A percentile compares a stretch with the other conserved stretches of the same genome.
phyloP scores from a whole-genome alignment of 164 flowering plant genomes.

The Buxus sempervirens region DNA sequence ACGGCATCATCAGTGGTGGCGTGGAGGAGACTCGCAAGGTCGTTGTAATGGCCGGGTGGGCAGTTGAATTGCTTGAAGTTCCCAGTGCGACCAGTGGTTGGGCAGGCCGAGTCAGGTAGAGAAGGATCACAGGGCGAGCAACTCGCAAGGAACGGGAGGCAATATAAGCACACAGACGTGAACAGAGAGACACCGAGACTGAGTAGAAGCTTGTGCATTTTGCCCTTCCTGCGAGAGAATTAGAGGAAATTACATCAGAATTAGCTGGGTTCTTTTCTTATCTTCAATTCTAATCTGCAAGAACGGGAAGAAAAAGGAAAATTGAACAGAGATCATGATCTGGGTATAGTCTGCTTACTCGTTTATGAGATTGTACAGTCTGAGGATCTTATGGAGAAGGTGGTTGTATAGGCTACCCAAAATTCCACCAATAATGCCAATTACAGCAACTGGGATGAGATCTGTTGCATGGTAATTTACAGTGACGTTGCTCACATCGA shows the following conservation, averaged over 20 bases:
- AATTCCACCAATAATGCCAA: constrained; percentile 32
- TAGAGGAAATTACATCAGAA: background rate
- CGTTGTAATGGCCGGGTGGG: constrained; percentile 81
- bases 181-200: constrained; percentile 59
- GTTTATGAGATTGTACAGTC: constrained; percentile 29
- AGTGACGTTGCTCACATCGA: constrained; percentile 25
- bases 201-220: constrained; percentile 59
- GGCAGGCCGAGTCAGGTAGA: constrained; percentile 44
- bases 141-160: constrained; percentile 72
- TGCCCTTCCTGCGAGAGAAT: constrained; percentile 67
- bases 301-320: too few species aligned
- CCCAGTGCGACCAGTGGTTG: constrained; percentile 66
- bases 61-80: constrained; percentile 94
- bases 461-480: constrained; percentile 20
- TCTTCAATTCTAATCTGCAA: too few species aligned
- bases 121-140: constrained; percentile 66
- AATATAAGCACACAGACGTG: constrained; percentile 72
- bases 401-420: constrained; percentile 33
- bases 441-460: constrained; percentile 19
- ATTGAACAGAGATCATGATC: too few species aligned
- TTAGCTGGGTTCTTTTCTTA: background rate
- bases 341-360: constrained; percentile 18
- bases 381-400: constrained; percentile 30
- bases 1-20: constrained; percentile 88
- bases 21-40: constrained; percentile 86